Evolutionary conservation across 352 stramenopile species (phyloP).

Genomic region (Phytophthora syringae): DNA sequence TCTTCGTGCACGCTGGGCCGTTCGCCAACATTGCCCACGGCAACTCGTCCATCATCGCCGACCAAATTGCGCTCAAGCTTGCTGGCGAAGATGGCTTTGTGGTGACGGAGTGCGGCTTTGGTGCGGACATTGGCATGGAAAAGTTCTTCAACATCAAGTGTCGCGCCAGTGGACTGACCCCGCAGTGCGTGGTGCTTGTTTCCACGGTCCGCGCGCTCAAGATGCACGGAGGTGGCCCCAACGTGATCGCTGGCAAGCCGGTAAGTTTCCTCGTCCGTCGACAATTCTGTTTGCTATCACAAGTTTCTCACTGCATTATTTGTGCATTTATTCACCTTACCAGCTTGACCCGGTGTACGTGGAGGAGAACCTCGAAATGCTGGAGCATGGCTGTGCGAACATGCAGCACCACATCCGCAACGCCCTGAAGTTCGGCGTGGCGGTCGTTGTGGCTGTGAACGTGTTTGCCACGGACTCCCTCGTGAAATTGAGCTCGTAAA

Average conservation of each 20-base stretch:
- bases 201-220: conserved; percentile 98
- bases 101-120: conserved; percentile 98
- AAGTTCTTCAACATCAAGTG: conserved; percentile 99
- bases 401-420: conserved; percentile 97
- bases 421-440: conserved; percentile 93
- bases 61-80: conserved; percentile 94
- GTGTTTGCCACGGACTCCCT: conserved; percentile 73
- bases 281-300: neutral
- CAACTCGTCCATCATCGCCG: conserved; percentile 97
- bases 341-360: conserved; percentile 92
- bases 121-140: conserved; percentile 96
- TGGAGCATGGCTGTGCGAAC: conserved; percentile 93
- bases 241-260: conserved; percentile 94
- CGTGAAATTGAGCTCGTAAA: conserved; percentile 95
- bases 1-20: conserved; percentile 98
- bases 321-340: conserved; percentile 2
- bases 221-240: conserved; percentile 98
- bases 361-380: conserved; percentile 96
- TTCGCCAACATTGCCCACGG: conserved; percentile 99
- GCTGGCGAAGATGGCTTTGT: conserved; percentile 96
- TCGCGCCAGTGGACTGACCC: conserved; percentile 93
- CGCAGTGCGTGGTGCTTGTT: conserved; percentile 97
- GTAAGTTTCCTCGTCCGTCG: conserved; percentile 45
- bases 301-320: neutral
- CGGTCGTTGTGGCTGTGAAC: conserved; percentile 96